Conservation (phyloP, 2,329 filamentous ascomycete genomes). For the Fusarium brevicatenulatum region DNA sequence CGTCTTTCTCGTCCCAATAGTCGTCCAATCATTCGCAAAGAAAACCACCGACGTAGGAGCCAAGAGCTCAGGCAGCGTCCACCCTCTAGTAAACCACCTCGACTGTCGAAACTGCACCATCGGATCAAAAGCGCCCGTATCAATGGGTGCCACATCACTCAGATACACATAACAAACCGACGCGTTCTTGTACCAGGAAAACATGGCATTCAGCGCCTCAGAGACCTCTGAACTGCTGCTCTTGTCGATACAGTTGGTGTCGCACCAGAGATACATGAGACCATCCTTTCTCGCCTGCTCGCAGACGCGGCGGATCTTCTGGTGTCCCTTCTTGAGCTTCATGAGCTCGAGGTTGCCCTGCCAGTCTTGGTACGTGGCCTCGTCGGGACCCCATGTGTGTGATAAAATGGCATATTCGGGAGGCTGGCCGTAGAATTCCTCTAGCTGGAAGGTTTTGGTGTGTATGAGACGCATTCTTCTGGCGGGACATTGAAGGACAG, state of each 20-base stretch:
- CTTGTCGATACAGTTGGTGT: constrained; percentile 34
- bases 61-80: constrained; percentile 20
- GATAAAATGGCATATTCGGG: constrained; percentile 48
- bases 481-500: not conserved
- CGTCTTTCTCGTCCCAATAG: constrained; percentile 13
- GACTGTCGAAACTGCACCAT: constrained; percentile 16
- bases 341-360: constrained; percentile 23
- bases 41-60: constrained; percentile 20
- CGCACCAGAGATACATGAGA: constrained; percentile 22
- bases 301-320: constrained; percentile 23
- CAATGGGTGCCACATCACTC: not conserved
- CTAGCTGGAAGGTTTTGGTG: constrained; percentile 30
- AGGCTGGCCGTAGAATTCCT: constrained; percentile 40
- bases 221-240: constrained; percentile 23
- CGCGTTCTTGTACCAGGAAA: constrained; percentile 22
- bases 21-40: constrained; percentile 18
- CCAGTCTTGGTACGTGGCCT: constrained; percentile 42
- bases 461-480: constrained; percentile 43
- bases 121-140: constrained; percentile 6
- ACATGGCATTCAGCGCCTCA: constrained; percentile 23
- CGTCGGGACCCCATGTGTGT: constrained; percentile 46
- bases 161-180: constrained; percentile 16
- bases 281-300: constrained; percentile 27
- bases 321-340: constrained; percentile 20
- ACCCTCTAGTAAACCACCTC: constrained; percentile 20